Evolutionary conservation across 1,139 yeast species (phyloP), one percentile per base, ranked within the genome.

Genomic region (Eremothecium gossypii): DNA sequence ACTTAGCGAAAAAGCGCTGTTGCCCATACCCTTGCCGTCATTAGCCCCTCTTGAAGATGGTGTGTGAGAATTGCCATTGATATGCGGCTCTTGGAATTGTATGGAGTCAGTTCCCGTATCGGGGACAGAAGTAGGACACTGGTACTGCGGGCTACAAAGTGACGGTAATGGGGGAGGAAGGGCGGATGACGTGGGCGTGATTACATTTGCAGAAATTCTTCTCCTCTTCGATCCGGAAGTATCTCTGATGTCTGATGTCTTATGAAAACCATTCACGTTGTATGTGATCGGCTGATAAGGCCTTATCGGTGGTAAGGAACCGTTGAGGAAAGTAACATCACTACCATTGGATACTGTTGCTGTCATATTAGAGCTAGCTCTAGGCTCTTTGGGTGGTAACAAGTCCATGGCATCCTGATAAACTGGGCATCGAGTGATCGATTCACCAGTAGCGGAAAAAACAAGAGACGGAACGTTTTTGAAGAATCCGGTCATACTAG

Each of bases 371-470:
- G 23, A 3, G 23, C 6, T 17, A n/a, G 11, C n/a, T 30, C 40
- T 35, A 32, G 47, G 30, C 12, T 41, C 39, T 40, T 50, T 49
- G 13, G 56, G 53, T 1, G 55, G 51, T 31, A 55, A 45, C 38
- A 56, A 59, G n/a, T 63, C 64, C 20, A 60, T 45, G 2, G 63
- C 60, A 48, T 60, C 64, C 43, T 60, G 64, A 43, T 58, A 60
- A 29, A 60, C 64, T 3, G 64, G 64, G 43, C 64, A 60, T 43
- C 57, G 55, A 26, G 55, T 52, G 9, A 60, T 41, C 45, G 59
- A 61, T 27, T 58, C 63, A 7, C 57, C 58, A 33, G 53, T 56
- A 9, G 60, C 60, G 2, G 60, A 56, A 8, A 54, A 44, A n/a
- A 54, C 50, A 12, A 54, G 40, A n/a, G 58, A 53, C 3, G 58